phyloP scores from a whole-genome alignment of 768 basidiomycete genomes.

The Chalciporus piperatus region DNA sequence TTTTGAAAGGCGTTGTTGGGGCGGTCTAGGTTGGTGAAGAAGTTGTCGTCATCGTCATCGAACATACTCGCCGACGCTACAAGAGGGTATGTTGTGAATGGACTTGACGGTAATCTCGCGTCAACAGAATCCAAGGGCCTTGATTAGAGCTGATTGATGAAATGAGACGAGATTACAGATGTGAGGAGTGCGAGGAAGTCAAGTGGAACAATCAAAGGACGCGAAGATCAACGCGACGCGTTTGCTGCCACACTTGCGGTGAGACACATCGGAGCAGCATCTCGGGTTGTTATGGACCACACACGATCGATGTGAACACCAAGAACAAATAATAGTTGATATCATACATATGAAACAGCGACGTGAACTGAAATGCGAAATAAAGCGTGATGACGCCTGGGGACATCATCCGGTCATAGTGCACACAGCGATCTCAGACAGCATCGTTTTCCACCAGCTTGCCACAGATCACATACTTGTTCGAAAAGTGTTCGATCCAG shows the following conservation, averaged over 20 bases:
- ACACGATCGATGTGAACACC: not conserved
- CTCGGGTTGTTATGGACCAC: not conserved
- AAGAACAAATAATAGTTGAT: slow-evolving; percentile 7
- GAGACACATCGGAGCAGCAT: not conserved
- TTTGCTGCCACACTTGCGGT: too few relatives aligned
- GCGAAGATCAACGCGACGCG: too few relatives aligned
- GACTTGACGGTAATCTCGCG: too few relatives aligned
- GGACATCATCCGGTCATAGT: not conserved
- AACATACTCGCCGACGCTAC: slow-evolving; percentile 5
- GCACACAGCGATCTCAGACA: slow-evolving; percentile 15
- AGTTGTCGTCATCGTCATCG: slow-evolving; percentile 27
- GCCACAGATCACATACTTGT: slow-evolving; percentile 91
- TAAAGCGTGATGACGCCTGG: too few relatives aligned
- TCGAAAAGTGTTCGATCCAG: slow-evolving; percentile 92
- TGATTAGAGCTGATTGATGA: not conserved
- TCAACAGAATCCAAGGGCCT: too few relatives aligned
- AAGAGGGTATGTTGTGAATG: not conserved
- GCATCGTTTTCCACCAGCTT: slow-evolving; percentile 81
- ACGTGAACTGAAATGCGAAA: not conserved
- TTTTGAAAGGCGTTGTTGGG: slow-evolving; percentile 27
- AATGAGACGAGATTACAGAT: not conserved
- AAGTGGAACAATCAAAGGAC: not conserved
- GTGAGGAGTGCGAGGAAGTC: not conserved
- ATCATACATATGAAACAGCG: slow-evolving; percentile 8
- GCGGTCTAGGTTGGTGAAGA: slow-evolving; percentile 27